A percentile compares a stretch with the other conserved stretches of the same genome.
These are phyloP conservation scores for Chamaenerion angustifolium DNA, from an alignment of 345 rosid species.

Conservation along the genomic window DNA sequence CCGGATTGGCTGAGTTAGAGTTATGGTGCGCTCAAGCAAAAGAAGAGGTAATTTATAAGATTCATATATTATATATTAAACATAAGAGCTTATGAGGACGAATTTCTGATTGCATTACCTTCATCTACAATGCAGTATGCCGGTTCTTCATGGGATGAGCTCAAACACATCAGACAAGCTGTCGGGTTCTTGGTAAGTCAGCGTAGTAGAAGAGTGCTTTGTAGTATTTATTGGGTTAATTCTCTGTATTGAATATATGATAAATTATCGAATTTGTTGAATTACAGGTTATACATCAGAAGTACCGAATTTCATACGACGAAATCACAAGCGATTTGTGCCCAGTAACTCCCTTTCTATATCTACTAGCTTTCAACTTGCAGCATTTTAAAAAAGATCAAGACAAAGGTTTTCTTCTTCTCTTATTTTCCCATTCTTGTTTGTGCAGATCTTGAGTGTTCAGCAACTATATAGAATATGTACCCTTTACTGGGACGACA, in stretches of 20 bases:
- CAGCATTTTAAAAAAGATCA: too few species aligned
- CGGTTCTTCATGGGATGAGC: slow-evolving; percentile 95
- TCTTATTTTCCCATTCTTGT: too few species aligned
- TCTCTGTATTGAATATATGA: not conserved
- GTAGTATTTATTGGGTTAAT: not conserved
- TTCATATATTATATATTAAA: too few species aligned
- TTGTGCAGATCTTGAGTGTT: slow-evolving; percentile 64
- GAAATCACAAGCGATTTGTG: slow-evolving; percentile 89
- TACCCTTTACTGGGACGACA: slow-evolving; percentile 90
- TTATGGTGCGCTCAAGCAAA: slow-evolving; percentile 87
- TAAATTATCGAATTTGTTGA: slow-evolving; percentile 5
- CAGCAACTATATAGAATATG: slow-evolving; percentile 94
- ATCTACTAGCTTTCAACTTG: not conserved
- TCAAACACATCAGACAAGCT: slow-evolving; percentile 90
- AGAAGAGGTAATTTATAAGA: slow-evolving; percentile 35
- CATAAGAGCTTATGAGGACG: too few species aligned
- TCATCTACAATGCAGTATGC: slow-evolving; percentile 47
- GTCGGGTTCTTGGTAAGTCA: slow-evolving; percentile 89
- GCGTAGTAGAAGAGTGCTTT: too few species aligned
- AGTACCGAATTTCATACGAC: slow-evolving; percentile 86
- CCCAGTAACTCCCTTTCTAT: slow-evolving; percentile 40
- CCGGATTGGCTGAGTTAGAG: slow-evolving; percentile 96
- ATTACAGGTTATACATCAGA: slow-evolving; percentile 88
- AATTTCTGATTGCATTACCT: too few species aligned
- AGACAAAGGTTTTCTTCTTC: too few species aligned